These are phyloP conservation scores for Diplosphaera chodatii DNA, from an alignment of 139 green algal genomes.

Conservation along the genomic window DNA sequence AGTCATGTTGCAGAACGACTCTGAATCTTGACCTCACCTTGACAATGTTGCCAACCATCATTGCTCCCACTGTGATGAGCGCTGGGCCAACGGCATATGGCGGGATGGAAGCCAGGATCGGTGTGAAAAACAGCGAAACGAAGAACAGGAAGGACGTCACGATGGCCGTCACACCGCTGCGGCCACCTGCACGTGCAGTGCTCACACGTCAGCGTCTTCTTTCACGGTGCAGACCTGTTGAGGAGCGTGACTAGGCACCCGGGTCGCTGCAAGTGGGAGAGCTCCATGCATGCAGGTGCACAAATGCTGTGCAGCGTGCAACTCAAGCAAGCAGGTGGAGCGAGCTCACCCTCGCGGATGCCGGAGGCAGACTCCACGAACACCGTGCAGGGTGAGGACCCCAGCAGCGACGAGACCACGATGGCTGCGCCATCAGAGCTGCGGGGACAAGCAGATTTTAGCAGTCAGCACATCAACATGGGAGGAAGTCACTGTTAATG, in stretches of 20 bases:
- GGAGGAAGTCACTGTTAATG: too few species aligned
- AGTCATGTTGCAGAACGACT: too few species aligned
- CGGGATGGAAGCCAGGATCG: conserved; percentile 14
- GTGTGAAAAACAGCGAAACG: background rate
- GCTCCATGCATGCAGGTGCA: too few species aligned
- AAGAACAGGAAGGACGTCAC: conserved; percentile 25
- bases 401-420: conserved; percentile 38
- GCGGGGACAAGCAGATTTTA: too few species aligned
- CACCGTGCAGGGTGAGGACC: conserved; percentile 33
- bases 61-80: conserved; percentile 20
- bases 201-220: too few species aligned
- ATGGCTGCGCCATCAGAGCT: conserved; percentile 2
- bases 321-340: too few species aligned
- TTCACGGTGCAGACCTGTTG: too few species aligned
- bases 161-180: conserved; percentile 45
- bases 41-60: conserved; percentile 21
- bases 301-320: too few species aligned
- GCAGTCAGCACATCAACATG: too few species aligned
- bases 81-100: conserved; percentile 27
- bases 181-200: too few species aligned
- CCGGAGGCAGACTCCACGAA: conserved; percentile 43
- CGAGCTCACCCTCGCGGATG: conserved; percentile 40
- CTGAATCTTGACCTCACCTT: background rate
- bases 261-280: too few species aligned
- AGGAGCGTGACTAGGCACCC: too few species aligned